Evolutionary conservation across 352 stramenopile species (phyloP), one percentile per base, ranked within the genome.

Genomic region (Pythium inflatum): DNA sequence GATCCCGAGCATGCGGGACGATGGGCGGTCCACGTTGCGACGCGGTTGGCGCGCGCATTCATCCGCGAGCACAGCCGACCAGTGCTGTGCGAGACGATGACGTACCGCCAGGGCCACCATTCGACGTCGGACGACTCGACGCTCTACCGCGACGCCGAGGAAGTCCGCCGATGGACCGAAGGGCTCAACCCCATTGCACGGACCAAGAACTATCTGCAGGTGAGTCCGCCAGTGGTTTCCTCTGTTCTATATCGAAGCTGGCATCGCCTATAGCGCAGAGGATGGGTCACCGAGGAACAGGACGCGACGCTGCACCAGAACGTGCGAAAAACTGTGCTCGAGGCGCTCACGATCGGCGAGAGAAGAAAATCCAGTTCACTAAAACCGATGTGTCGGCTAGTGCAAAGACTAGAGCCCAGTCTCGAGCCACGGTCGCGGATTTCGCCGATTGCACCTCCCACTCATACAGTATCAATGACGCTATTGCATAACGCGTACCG

Each of bases 81-180:
- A 0, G 90, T 99, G 20, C 82, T 99, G 49, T 93, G 99, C 62
- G 98, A 99, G 75, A 88, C 93, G 0, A 99, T 99, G 97, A 98
- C 95, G 0, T 99, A 99, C 78, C 91, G 98, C 7, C 88, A 98
- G 65, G 96, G 97, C 12, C 98, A 99, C 81, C 98, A 99, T 82
- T 98, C 90, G 38, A 99, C 98, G 3, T 99, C 93, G 0, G 98
- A 99, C 74, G 97, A 99, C 79, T 98, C 92, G 33, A 98, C 96
- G 14, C 81, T 95, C 30, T 99, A 99, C 83, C 90, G 97, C 40
- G 79, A 86, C 61, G 72, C 90, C 3, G 83, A 92, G 16, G 97
- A 99, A 73, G 98, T 99, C 60, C 88, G 97, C 61, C 78, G 85
- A 50, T 98, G 92, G 77, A 93, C 93, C 61, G 82, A 98, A 49